Conservation (phyloP, 768 basidiomycete genomes). For the Calocybe gangraenosa region DNA sequence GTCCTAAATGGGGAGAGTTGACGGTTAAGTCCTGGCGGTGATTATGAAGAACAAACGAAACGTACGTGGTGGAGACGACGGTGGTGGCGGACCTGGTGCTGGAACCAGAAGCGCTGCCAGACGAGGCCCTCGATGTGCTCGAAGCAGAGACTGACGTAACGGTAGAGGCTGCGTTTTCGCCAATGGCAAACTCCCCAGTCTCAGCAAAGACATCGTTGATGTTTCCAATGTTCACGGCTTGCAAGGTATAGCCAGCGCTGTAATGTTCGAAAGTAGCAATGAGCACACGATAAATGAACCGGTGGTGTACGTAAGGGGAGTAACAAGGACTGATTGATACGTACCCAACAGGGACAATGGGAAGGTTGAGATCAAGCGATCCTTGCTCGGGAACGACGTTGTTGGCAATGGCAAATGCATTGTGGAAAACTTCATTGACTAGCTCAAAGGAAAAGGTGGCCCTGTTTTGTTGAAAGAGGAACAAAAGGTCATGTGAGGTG, state of each 20-base stretch:
- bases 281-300: neutral
- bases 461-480: conserved; percentile 8
- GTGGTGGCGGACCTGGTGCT: conserved; percentile 3
- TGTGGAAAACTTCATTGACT: conserved; percentile 44
- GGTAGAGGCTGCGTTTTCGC: conserved; percentile 10
- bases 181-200: conserved; percentile 41
- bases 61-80: conserved; percentile 6
- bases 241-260: conserved; percentile 46
- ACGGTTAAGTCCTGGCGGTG: neutral
- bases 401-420: conserved; percentile 51
- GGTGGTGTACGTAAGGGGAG: too few relatives aligned
- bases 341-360: conserved; percentile 44
- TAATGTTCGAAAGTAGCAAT: neutral
- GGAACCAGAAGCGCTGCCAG: neutral
- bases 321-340: too few relatives aligned
- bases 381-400: conserved; percentile 38
- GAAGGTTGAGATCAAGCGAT: conserved; percentile 35
- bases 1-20: neutral
- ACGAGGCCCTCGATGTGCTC: neutral
- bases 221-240: conserved; percentile 42
- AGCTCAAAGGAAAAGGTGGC: conserved; percentile 41
- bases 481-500: too few relatives aligned
- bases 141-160: conserved; percentile 3
- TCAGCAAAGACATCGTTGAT: conserved; percentile 38
- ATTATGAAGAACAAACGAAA: neutral